Evolutionary conservation across 768 basidiomycete species (phyloP).

Genomic region (Tricholoma furcatifolium): DNA sequence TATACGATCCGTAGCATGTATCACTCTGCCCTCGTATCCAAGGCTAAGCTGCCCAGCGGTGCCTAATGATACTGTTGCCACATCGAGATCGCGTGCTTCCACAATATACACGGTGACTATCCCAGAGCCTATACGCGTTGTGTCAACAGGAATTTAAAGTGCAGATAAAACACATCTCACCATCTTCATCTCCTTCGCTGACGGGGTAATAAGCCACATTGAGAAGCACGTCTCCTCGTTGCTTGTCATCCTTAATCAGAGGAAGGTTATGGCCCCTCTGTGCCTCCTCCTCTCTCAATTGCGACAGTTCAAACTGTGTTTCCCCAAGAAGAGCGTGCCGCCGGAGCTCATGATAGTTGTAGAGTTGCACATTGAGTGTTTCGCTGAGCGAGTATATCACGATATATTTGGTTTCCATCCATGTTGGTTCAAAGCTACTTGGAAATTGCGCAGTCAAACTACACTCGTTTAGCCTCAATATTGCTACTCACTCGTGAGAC

Average conservation of each 20-base stretch:
- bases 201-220: conserved; percentile 11
- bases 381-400: conserved; percentile 13
- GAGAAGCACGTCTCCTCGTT: conserved; percentile 13
- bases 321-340: conserved; percentile 11
- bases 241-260: conserved; percentile 8
- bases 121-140: conserved; percentile 3
- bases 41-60: conserved; percentile 10
- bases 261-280: conserved; percentile 10
- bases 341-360: conserved; percentile 16
- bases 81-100: conserved; percentile 7
- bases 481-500: conserved; percentile 14
- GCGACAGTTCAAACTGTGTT: conserved; percentile 5
- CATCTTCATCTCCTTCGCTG: not conserved
- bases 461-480: not conserved
- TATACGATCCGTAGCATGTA: conserved; percentile 6
- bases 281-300: conserved; percentile 6
- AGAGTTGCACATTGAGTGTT: conserved; percentile 9
- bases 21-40: conserved; percentile 6
- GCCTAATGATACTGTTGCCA: not conserved
- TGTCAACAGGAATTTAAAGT: not conserved
- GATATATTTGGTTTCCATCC: conserved; percentile 21
- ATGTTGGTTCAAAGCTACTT: conserved; percentile 19
- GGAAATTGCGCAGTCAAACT: not conserved
- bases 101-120: conserved; percentile 10
- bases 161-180: not conserved